Evolutionary conservation across 345 rosid species (phyloP).

Genomic region (Salix udensis): DNA sequence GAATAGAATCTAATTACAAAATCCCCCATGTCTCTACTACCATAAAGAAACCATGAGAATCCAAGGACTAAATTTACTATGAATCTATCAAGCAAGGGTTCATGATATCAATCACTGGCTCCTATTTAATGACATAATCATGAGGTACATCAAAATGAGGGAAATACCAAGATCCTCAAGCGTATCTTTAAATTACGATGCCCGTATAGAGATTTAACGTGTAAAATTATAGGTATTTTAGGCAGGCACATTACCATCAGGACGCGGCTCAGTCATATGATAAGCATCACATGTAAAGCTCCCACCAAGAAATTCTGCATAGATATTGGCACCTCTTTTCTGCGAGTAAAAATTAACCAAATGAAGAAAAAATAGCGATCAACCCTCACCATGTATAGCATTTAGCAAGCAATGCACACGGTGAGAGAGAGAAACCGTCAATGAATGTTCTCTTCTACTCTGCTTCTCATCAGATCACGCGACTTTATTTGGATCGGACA

Average conservation of each 20-base stretch:
- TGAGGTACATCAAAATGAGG: neutral
- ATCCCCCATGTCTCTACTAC: neutral
- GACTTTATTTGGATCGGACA: neutral
- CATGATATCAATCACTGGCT: neutral
- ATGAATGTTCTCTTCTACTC: neutral
- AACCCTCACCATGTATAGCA: neutral
- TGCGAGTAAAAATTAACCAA: constrained; percentile 19
- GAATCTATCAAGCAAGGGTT: neutral
- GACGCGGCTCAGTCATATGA: constrained; percentile 94
- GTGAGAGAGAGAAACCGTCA: neutral
- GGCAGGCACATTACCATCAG: constrained; percentile 57
- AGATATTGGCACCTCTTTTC: constrained; percentile 85
- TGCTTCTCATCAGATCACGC: neutral
- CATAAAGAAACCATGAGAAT: neutral
- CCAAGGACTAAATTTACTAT: neutral
- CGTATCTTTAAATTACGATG: neutral
- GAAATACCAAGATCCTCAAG: neutral
- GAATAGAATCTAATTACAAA: neutral
- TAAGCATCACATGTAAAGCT: constrained; percentile 93
- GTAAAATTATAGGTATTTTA: neutral
- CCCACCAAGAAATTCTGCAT: constrained; percentile 95
- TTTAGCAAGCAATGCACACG: neutral
- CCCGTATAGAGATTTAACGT: neutral
- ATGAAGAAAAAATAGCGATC: neutral
- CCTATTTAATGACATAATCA: neutral